Conservation (phyloP, 177 flowering plant species). For the Vitis hybrid region DNA sequence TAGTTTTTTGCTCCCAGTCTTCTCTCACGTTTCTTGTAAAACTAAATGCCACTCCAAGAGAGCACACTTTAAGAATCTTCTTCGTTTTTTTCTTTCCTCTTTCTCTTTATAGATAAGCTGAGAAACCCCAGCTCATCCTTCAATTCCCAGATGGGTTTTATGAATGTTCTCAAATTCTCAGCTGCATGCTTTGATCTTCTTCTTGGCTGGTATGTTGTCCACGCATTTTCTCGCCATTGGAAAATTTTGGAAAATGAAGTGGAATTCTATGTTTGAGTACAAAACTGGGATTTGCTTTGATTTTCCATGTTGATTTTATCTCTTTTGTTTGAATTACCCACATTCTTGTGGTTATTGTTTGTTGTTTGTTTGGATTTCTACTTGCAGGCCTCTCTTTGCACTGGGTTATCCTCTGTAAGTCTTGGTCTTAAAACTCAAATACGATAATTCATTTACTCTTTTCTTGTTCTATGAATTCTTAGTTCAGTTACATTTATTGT, state of each 20-base stretch:
- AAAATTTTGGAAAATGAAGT: background rate
- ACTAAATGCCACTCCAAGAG: too few relatives aligned
- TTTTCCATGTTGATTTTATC: background rate
- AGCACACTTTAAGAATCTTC: too few relatives aligned
- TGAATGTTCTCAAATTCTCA: constrained; percentile 3
- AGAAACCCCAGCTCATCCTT: background rate
- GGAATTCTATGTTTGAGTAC: too few relatives aligned
- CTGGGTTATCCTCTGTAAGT: constrained; percentile 26
- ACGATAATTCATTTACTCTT: background rate
- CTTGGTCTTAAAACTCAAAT: background rate
- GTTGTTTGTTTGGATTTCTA: background rate
- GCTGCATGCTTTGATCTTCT: constrained; percentile 4
- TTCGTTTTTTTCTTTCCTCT: too few relatives aligned
- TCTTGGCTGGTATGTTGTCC: constrained; percentile 16
- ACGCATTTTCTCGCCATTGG: background rate
- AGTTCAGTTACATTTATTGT: background rate
- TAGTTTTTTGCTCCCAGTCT: too few relatives aligned
- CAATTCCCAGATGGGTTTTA: constrained; percentile 12
- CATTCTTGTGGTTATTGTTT: background rate
- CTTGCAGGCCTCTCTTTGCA: constrained; percentile 20
- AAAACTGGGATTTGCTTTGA: too few relatives aligned
- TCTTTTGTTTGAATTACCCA: background rate
- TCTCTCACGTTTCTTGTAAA: too few relatives aligned
- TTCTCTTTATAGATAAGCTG: too few relatives aligned
- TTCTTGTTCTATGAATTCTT: background rate